Conservation (phyloP, 495 filamentous ascomycete species). For the Xylaria telfairii region DNA sequence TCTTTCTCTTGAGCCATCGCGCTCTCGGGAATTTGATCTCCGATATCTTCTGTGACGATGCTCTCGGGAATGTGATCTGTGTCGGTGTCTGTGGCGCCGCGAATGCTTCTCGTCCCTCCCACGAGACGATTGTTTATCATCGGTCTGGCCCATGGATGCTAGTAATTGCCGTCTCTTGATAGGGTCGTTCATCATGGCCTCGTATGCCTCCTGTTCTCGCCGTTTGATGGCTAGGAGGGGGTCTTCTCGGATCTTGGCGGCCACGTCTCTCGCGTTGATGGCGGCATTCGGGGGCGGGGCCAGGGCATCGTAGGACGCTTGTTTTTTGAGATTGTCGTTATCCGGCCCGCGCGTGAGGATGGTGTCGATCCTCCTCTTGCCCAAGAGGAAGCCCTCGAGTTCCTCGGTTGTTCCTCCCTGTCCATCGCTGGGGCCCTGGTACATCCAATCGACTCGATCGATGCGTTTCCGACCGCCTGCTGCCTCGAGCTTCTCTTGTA, state of each 20-base stretch:
- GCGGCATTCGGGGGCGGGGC: slow-evolving; percentile 61
- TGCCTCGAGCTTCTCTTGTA: slow-evolving; percentile 87
- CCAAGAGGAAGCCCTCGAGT: slow-evolving; percentile 90
- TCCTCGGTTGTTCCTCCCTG: slow-evolving; percentile 85
- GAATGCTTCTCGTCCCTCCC: slow-evolving; percentile 57
- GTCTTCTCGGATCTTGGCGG: slow-evolving; percentile 84
- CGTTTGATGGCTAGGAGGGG: slow-evolving; percentile 90
- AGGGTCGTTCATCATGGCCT: slow-evolving; percentile 86
- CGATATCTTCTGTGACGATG: slow-evolving; percentile 58
- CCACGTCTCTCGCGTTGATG: slow-evolving; percentile 74
- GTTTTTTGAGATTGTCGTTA: slow-evolving; percentile 79
- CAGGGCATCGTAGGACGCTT: slow-evolving; percentile 69
- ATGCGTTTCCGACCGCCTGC: slow-evolving; percentile 77
- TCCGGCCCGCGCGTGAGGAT: slow-evolving; percentile 84
- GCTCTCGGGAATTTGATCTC: slow-evolving; percentile 42
- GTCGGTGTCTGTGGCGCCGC: slow-evolving; percentile 53
- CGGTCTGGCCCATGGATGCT: slow-evolving; percentile 61
- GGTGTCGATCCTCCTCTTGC: slow-evolving; percentile 88
- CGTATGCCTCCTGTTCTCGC: slow-evolving; percentile 88
- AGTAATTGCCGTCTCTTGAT: slow-evolving; percentile 72
- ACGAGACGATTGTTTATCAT: slow-evolving; percentile 47
- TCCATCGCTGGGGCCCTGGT: slow-evolving; percentile 81
- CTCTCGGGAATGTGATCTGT: slow-evolving; percentile 44
- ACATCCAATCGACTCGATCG: slow-evolving; percentile 97
- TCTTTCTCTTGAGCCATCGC: slow-evolving; percentile 49